Evolutionary conservation across 1,139 yeast species (phyloP), one percentile per base, ranked within the genome.

Genomic region (Debaryomyces fabryi): DNA sequence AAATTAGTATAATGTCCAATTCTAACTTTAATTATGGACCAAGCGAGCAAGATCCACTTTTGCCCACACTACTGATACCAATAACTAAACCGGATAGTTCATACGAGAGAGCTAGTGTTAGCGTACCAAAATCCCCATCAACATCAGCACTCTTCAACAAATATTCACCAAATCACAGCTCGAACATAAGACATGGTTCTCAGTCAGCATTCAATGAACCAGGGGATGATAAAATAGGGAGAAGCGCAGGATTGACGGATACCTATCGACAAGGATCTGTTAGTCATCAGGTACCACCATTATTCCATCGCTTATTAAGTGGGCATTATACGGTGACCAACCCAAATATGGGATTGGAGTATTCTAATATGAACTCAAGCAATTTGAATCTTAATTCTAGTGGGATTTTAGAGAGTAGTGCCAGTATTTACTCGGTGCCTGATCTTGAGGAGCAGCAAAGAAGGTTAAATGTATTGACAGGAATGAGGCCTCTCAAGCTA

Each of bases 401-500:
- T 44, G 38, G 51, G 30, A 47, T 60, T 44, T 38, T 36, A 24
- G 45, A 45, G 25, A 65, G 62, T 24, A 52, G 37, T 27, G 52
- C 57, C 30, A 63, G 67, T 40, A 29, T 56, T 9, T 46, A 51
- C 32, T 58, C 67, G 0, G 38, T 50, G 8, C 43, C 43, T 6
- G 67, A 63, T 20, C 45, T 52, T 24, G 70, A 60, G 13, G 68
- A 65, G 21, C 62, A 58, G 12, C 59, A 55, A 39, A 51, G 65
- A 23, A 58, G 74, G 33, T 49, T 63, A 47, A 62, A 60, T 45
- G 46, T 48, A n/a, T 49, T 52, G 41, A 54, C 44, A 18, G 35
- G 45, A 16, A 48, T 51, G 44, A 67, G 91, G 45, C 86, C 91
- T 0, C 69, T 71, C 33, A 71, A 72, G 35, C 69, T 85, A 51